These are phyloP conservation scores for Corylus avellana DNA, from an alignment of 306 rosid species.

Conservation along the genomic window DNA sequence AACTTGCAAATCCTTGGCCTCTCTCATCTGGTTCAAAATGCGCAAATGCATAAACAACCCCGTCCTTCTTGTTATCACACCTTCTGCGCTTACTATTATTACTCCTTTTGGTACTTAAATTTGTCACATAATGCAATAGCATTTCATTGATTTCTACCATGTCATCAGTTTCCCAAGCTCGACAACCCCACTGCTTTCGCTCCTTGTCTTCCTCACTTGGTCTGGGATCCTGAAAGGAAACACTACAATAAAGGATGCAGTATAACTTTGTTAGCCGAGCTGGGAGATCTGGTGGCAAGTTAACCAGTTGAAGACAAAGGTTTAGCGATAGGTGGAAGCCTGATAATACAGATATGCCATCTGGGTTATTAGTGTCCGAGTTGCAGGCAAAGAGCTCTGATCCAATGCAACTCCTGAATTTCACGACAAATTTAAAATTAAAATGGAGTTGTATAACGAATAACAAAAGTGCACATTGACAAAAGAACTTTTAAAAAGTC, in stretches of 20 bases:
- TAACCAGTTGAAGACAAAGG: conserved; percentile 61
- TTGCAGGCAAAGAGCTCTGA: conserved; percentile 47
- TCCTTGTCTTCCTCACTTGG: conserved; percentile 11
- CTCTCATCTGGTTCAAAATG: conserved; percentile 45
- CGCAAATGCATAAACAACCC: conserved; percentile 32
- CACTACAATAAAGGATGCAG: conserved; percentile 53
- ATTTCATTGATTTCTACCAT: conserved; percentile 45
- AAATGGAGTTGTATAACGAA: neutral
- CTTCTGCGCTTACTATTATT: conserved; percentile 9
- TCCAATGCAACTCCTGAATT: conserved; percentile 56
- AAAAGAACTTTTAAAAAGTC: neutral
- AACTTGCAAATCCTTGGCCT: conserved; percentile 69
- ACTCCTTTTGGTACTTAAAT: conserved; percentile 12
- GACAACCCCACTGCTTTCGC: conserved; percentile 11
- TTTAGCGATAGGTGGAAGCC: conserved; percentile 54
- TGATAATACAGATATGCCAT: conserved; percentile 26
- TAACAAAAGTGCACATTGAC: neutral
- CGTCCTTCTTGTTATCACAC: conserved; percentile 8
- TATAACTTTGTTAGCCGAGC: conserved; percentile 35
- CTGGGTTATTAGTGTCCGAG: conserved; percentile 27
- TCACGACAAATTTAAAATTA: conserved; percentile 16
- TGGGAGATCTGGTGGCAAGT: conserved; percentile 30
- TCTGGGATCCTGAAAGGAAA: conserved; percentile 27
- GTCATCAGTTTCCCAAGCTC: conserved; percentile 51
- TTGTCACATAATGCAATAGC: conserved; percentile 36